phyloP scores from a whole-genome alignment of 257 asterid genomes.

The Osmanthus fragrans region DNA sequence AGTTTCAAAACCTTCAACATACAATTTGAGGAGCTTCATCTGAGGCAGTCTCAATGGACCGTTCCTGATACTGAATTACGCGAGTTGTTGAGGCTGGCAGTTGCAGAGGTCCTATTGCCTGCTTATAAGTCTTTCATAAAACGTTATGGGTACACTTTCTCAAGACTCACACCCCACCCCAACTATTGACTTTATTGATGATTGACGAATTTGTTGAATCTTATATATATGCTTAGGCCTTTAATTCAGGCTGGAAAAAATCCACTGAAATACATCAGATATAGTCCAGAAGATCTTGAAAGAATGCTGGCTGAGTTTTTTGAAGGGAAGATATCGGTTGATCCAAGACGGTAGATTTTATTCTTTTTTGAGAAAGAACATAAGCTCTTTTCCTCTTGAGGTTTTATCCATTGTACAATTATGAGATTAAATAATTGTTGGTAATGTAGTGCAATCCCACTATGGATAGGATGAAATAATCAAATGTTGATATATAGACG shows the following conservation, averaged over 20 bases:
- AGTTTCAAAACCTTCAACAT: slow-evolving; percentile 79
- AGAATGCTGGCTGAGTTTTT: slow-evolving; percentile 95
- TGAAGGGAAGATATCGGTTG: slow-evolving; percentile 90
- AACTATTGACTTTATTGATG: not conserved
- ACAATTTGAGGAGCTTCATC: slow-evolving; percentile 93
- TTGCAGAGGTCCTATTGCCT: slow-evolving; percentile 95
- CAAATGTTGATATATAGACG: not conserved
- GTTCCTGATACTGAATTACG: slow-evolving; percentile 97
- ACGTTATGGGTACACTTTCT: slow-evolving; percentile 75
- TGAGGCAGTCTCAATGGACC: slow-evolving; percentile 97
- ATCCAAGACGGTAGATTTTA: slow-evolving; percentile 49
- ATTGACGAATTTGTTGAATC: slow-evolving; percentile 2
- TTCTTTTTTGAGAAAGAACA: too few relatives aligned
- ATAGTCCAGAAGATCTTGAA: slow-evolving; percentile 85
- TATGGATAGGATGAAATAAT: not conserved
- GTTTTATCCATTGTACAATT: not conserved
- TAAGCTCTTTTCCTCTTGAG: not conserved
- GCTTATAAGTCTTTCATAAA: slow-evolving; percentile 84
- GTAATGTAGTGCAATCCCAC: not conserved
- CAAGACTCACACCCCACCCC: not conserved
- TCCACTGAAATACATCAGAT: slow-evolving; percentile 79
- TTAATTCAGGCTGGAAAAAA: slow-evolving; percentile 81
- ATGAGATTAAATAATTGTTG: not conserved
- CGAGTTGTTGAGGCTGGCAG: slow-evolving; percentile 90
- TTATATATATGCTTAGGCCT: slow-evolving; percentile 50